phyloP scores from a whole-genome alignment of 441 rosid species.

The Adansonia grandidieri region DNA sequence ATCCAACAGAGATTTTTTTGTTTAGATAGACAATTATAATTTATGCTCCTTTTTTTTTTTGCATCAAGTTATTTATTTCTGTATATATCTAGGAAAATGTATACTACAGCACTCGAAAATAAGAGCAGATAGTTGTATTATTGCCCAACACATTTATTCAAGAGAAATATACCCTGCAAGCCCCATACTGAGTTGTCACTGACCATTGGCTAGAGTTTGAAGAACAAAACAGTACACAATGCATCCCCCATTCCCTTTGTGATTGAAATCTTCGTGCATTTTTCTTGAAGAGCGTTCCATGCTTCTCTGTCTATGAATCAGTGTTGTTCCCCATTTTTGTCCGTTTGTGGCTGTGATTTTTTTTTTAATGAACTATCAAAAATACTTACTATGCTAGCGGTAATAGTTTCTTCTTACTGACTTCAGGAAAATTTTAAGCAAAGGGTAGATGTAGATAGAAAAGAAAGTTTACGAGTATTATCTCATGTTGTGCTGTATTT shows the following conservation, averaged over 20 bases:
- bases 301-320: constrained; percentile 43
- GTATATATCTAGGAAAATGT: not conserved
- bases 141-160: not conserved
- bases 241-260: constrained; percentile 35
- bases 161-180: constrained; percentile 37
- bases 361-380: not conserved
- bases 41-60: too few species aligned
- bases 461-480: too few species aligned
- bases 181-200: constrained; percentile 53
- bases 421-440: not conserved
- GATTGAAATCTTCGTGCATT: constrained; percentile 27
- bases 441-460: too few species aligned
- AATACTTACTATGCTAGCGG: not conserved
- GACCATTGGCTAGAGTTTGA: constrained; percentile 31
- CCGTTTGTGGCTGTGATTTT: constrained; percentile 10
- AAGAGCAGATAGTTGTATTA: not conserved
- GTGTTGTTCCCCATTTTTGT: constrained; percentile 38
- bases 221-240: constrained; percentile 41
- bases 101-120: not conserved
- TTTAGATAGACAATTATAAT: not conserved
- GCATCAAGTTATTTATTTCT: not conserved
- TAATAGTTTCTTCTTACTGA: not conserved
- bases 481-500: not conserved
- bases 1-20: not conserved
- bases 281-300: constrained; percentile 14